Evolutionary conservation across 345 rosid genomes (phyloP), one percentile per base, ranked within the genome.

Genomic region (Carallia pectinifolia): DNA sequence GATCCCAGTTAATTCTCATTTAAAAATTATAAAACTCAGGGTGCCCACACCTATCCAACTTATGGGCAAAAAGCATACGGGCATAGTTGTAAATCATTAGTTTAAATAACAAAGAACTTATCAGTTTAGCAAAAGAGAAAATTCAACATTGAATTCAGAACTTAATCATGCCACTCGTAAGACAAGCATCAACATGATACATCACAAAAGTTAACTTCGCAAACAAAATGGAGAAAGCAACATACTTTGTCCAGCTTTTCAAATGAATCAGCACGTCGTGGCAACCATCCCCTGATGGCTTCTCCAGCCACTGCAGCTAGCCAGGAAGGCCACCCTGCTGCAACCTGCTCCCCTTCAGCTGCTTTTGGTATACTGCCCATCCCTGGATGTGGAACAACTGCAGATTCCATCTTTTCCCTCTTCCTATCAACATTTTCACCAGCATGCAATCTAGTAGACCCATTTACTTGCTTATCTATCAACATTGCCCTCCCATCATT

Each of bases 261-360:
- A 55, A 94, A 94, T 53, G 99, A 91, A 80, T 91, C 99, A 0
- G 99, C 99, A 72, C 93, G 96, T 10, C 99, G 86, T 0, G 99
- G 99, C 70, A 91, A 65, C 99, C 97, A 94, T 54, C 99, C 99
- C 65, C 75, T 85, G 74, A 95, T 92, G 75, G 99, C 97, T 77
- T 92, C 99, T 64, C 97, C 99, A 72, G 99, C 97, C 37, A 95
- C 99, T 29, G 93, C 80, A 44, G 96, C 93, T 76, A 95, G 75
- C 99, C 99, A 95, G 61, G 92, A 85, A 68, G 99, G 99, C 99
- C 99, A 95, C 31, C 99, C 99, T 6, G 97, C 99, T 0, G 99
- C 96, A 74, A 92, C 91, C 75, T 90, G 90, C 81, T 95, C 97
- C 33, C 92, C 93, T 86, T 95, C 96, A n/a, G 68, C 77, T 70